Evolutionary conservation across 2,329 filamentous ascomycete genomes (phyloP).

Genomic region (Colletotrichum sp.): DNA sequence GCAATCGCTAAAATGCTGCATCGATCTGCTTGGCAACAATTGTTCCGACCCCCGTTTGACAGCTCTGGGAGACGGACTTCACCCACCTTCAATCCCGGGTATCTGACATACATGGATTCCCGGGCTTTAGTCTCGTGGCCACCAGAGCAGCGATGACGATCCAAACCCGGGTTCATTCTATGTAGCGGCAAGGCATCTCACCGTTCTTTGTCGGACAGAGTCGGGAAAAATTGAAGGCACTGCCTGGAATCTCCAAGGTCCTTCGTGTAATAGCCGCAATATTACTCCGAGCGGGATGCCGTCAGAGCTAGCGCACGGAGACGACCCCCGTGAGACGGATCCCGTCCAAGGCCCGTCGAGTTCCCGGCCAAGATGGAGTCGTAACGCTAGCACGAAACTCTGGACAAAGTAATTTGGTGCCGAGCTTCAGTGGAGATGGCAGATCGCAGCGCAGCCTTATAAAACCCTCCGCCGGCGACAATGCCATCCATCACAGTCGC

Average conservation of each 20-base stretch:
- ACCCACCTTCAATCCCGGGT: neutral
- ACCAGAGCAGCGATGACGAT: neutral
- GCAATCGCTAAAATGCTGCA: neutral
- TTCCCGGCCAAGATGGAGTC: neutral
- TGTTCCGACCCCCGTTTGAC: neutral
- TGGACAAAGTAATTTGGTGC: neutral
- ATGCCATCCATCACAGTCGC: neutral
- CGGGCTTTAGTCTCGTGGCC: neutral
- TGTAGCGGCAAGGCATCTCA: neutral
- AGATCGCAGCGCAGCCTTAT: neutral
- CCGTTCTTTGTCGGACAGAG: neutral
- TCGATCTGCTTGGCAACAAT: neutral
- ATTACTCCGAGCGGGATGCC: neutral
- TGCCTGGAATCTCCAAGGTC: fast-evolving
- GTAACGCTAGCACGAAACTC: neutral
- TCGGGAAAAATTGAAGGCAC: neutral
- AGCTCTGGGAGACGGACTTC: neutral
- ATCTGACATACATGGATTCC: neutral
- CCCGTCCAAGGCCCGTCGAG: neutral
- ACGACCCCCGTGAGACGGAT: neutral
- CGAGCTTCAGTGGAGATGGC: neutral
- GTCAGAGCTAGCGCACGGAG: neutral
- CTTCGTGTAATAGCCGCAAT: neutral
- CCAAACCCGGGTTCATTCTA: neutral
- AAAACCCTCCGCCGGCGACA: neutral